Evolutionary conservation across 768 basidiomycete species (phyloP).

Genomic region (Kwoniella dendrophila): DNA sequence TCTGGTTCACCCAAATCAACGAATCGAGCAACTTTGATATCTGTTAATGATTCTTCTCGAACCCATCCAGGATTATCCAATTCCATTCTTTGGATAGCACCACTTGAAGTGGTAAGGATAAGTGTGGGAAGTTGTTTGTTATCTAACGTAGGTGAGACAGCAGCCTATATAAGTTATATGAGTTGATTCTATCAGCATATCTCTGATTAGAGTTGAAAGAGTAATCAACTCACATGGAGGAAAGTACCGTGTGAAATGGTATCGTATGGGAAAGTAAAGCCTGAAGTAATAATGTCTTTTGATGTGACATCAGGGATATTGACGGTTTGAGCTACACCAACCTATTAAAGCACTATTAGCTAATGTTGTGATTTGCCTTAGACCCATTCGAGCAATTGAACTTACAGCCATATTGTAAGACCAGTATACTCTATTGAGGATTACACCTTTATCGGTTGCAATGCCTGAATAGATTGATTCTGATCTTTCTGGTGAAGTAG

Average conservation of each 20-base stretch:
- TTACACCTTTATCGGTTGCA: constrained; percentile 61
- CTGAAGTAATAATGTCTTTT: constrained; percentile 27
- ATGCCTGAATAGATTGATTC: constrained; percentile 65
- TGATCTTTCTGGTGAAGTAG: constrained; percentile 57
- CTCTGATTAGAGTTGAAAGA: background rate
- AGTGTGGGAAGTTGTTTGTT: constrained; percentile 30
- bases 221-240: constrained; percentile 60
- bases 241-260: constrained; percentile 69
- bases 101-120: constrained; percentile 69
- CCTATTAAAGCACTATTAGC: constrained; percentile 1
- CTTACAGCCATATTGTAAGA: constrained; percentile 63
- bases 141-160: constrained; percentile 23
- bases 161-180: constrained; percentile 21
- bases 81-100: constrained; percentile 75
- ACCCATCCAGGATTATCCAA: constrained; percentile 68
- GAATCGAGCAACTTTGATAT: constrained; percentile 67
- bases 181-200: background rate
- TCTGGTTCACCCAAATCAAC: constrained; percentile 74
- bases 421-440: constrained; percentile 71
- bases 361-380: background rate
- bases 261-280: constrained; percentile 69
- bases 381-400: constrained; percentile 13
- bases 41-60: constrained; percentile 76
- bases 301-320: constrained; percentile 26
- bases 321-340: constrained; percentile 34